phyloP scores from a whole-genome alignment of 148 eudicot species.

The Spergularia marina region DNA sequence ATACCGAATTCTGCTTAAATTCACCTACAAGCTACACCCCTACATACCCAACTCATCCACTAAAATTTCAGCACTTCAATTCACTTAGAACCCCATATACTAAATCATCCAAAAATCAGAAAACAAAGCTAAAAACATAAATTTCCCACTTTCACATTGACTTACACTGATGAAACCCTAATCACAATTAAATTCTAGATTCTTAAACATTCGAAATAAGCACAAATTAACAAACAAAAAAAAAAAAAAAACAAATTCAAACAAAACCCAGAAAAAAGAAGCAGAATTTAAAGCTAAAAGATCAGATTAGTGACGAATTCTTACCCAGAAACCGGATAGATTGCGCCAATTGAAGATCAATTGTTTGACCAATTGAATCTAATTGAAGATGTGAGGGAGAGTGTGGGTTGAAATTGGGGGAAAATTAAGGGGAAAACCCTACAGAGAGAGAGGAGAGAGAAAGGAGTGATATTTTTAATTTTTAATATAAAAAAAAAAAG shows the following conservation, averaged over 20 bases:
- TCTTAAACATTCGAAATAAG: background rate
- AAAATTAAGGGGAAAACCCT: background rate
- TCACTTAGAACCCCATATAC: too few relatives aligned
- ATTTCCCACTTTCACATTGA: background rate
- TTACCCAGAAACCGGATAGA: constrained; percentile 1
- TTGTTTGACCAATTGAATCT: background rate
- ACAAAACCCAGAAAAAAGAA: constrained; percentile 14
- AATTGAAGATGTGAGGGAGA: background rate
- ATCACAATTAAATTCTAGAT: background rate
- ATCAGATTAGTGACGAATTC: background rate
- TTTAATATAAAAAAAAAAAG: too few relatives aligned
- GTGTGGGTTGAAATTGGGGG: background rate
- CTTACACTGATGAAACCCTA: constrained; percentile 6
- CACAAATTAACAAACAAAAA: background rate
- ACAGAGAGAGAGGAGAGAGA: background rate
- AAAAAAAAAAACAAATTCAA: constrained; percentile 8
- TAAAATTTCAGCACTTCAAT: too few relatives aligned
- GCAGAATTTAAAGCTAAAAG: background rate
- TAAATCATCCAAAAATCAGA: background rate
- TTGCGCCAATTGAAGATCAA: background rate
- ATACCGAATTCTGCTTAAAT: background rate
- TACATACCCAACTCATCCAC: too few relatives aligned
- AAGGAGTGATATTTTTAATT: background rate
- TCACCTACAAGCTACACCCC: too few relatives aligned
- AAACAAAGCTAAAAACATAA: constrained; percentile 8